phyloP scores from a whole-genome alignment of 495 filamentous ascomycete species.

The Neurospora intermedia region DNA sequence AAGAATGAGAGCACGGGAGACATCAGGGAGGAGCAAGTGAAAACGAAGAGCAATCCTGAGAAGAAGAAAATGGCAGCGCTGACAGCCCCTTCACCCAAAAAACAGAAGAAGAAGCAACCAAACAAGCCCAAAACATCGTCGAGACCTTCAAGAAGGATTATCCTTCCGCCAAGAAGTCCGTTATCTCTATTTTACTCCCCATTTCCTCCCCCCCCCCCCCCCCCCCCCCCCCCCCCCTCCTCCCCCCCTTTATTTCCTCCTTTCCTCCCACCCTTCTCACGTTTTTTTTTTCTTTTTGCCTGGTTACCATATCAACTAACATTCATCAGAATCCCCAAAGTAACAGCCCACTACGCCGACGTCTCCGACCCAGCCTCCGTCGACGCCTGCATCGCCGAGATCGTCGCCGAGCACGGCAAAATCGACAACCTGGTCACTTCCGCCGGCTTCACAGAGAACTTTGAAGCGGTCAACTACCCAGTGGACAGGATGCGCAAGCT shows the following conservation, averaged over 20 bases:
- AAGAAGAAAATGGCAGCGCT: background rate
- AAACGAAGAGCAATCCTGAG: too few relatives aligned
- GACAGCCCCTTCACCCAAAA: background rate
- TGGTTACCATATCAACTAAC: too few relatives aligned
- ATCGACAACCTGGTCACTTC: conserved; percentile 92
- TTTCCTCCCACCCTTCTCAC: too few relatives aligned
- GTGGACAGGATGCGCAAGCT: conserved; percentile 82
- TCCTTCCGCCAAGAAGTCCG: conserved; percentile 59
- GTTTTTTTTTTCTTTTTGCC: too few relatives aligned
- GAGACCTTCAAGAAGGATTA: conserved; percentile 66
- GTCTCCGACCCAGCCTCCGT: conserved; percentile 73
- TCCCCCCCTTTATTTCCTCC: background rate
- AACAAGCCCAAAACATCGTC: conserved; percentile 60
- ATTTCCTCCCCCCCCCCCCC: background rate
- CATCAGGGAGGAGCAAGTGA: too few relatives aligned
- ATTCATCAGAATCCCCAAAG: conserved; percentile 54
- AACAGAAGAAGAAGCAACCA: conserved; percentile 71
- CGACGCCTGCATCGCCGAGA: conserved; percentile 54
- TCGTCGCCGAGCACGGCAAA: conserved; percentile 58
- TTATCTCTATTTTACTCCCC: background rate
- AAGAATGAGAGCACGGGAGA: background rate
- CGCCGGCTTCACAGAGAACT: conserved; percentile 94
- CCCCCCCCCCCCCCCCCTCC: background rate
- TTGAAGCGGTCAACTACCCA: conserved; percentile 78
- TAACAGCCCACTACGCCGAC: conserved; percentile 84